These are phyloP conservation scores for Sclerotinia trifoliorum DNA, from an alignment of 2,329 filamentous ascomycete species.

Conservation along the genomic window DNA sequence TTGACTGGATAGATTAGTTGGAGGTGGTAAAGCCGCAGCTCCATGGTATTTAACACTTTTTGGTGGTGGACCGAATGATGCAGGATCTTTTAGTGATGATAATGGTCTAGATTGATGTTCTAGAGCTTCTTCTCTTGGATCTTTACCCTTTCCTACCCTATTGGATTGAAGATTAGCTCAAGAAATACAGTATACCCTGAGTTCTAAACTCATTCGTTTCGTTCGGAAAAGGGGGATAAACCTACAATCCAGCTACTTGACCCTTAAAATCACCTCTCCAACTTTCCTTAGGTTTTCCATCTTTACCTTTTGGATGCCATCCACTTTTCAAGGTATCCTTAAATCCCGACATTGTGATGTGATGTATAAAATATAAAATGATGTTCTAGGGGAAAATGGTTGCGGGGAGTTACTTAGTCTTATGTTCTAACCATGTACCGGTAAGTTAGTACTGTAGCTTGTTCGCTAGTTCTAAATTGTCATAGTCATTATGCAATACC, in stretches of 20 bases:
- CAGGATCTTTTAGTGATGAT: conserved; percentile 60
- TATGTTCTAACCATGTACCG: not conserved
- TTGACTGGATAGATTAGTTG: conserved; percentile 25
- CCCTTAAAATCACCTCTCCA: conserved; percentile 48
- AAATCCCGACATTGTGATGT: conserved; percentile 38
- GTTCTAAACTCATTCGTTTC: not conserved
- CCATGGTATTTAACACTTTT: conserved; percentile 47
- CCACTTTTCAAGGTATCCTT: conserved; percentile 50
- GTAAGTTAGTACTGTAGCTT: not conserved
- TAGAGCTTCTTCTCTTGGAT: conserved; percentile 28
- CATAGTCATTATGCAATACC: not conserved
- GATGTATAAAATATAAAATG: not conserved
- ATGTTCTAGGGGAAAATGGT: conserved; percentile 3
- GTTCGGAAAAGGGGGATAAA: not conserved
- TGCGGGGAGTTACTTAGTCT: conserved; percentile 11
- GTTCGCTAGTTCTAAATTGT: conserved; percentile 9
- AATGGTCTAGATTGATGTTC: conserved; percentile 49
- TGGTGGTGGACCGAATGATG: conserved; percentile 65
- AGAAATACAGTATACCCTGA: not conserved
- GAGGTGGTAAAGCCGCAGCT: conserved; percentile 31
- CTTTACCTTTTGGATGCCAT: conserved; percentile 54
- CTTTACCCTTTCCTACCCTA: conserved; percentile 40
- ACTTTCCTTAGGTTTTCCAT: conserved; percentile 50
- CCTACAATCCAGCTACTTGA: conserved; percentile 40
- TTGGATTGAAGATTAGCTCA: not conserved